Percentiles rank a stretch among this genome's conserved stretches.
Evolutionary conservation across 2,329 filamentous ascomycete genomes (phyloP).

Genomic region (Fusarium pilosicola): DNA sequence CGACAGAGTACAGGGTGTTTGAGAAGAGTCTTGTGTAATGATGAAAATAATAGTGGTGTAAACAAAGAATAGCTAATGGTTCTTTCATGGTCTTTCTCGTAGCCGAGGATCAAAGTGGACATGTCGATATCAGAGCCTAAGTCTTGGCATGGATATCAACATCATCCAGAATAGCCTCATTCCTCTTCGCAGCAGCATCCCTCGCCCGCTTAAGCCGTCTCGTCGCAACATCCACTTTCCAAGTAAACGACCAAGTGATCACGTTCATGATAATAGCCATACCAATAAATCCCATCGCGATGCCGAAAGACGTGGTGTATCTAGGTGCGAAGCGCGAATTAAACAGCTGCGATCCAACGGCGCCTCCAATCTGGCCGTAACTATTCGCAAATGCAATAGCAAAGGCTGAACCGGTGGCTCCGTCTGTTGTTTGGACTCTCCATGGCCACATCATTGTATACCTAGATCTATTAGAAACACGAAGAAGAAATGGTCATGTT

Average conservation of each 20-base stretch:
- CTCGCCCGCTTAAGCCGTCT: not conserved
- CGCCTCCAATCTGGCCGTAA: not conserved
- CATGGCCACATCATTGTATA: not conserved
- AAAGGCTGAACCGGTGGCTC: not conserved
- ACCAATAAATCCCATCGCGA: not conserved
- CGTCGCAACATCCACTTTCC: not conserved
- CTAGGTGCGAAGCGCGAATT: not conserved
- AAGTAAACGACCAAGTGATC: not conserved
- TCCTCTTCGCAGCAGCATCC: not conserved
- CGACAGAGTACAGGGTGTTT: constrained; percentile 44
- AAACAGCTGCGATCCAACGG: not conserved
- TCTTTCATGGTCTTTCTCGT: no score
- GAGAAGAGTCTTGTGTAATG: no score
- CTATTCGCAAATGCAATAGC: not conserved
- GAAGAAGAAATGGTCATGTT: fast-evolving
- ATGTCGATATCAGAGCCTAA: not conserved
- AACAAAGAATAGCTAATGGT: no score
- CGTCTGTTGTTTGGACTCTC: not conserved
- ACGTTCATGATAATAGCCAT: not conserved
- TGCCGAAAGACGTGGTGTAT: not conserved
- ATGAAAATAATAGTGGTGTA: no score
- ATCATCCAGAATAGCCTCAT: not conserved
- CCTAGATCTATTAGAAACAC: not conserved
- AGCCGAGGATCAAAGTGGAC: fast-evolving
- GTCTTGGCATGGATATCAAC: not conserved